Base-by-base conservation (phyloP, 2,329 filamentous ascomycete species). In the Nannizziopsis arthrosporioides region DNA sequence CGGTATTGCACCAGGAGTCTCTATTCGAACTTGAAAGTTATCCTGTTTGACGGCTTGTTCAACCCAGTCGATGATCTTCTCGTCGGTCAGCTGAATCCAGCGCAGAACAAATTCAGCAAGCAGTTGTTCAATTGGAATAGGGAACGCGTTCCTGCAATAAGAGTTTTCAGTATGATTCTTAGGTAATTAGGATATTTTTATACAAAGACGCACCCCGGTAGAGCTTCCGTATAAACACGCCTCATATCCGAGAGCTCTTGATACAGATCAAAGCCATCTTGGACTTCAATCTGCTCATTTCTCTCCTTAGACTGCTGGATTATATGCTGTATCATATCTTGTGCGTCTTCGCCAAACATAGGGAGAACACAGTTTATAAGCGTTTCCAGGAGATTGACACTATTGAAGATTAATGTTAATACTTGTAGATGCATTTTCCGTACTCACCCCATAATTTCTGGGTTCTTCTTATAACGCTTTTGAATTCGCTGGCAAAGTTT, bases 221-320 rank as follows among this genome's bases (percentile, higher is more conserved):
- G 73, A 17, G 80, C 82, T 53, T 85, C 77, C 6, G 76, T 74
- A 63, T 95, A 89, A 19, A 94, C 86, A 31, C 77, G 75, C 27
- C 92, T 82, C 52, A 95, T 86, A 55, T 85, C 83, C 15, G 90
- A 82, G 49, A 98, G 72, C 59, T 94, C 87, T 59, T 80, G 84
- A 69, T 98, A 98, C 14, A 98, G 70, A 56, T 93, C 85, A 63
- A 98, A 96, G 0, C 90, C 92, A 63, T 98, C 92, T 59, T 94
- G 79, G 19, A 96, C 78, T 35, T 84, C 81, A 42, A 96, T 80
- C 57, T 94, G 87, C 48, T 81, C 75, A 11, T 78, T 81, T 45
- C 75, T 78, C 31, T 79, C 75, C 55, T 83, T 77, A 17, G 84
- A 80, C 46, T 82, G 76, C 50, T 84, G 76, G 55, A 96, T 73